These are phyloP conservation scores for Lentinula novae-zelandiae DNA, from an alignment of 1,284 basidiomycete species.

Conservation along the genomic window DNA sequence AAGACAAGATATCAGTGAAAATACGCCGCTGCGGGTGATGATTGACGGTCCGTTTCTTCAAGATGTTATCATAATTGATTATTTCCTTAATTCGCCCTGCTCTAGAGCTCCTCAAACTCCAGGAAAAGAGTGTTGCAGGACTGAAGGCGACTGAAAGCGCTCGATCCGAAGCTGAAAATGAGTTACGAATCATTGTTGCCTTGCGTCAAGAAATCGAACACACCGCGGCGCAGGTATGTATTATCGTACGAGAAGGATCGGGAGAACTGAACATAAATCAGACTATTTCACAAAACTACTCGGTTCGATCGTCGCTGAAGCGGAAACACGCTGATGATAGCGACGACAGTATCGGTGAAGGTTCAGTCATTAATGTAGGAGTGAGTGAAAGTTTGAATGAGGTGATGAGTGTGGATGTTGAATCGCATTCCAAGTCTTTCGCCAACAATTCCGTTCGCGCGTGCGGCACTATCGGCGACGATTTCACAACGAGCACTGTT, in stretches of 20 bases:
- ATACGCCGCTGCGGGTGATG: background rate
- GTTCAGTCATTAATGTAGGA: background rate
- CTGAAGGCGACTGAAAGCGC: constrained; percentile 28
- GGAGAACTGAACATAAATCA: background rate
- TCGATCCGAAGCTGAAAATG: constrained; percentile 23
- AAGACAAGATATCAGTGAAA: background rate
- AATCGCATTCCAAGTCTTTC: background rate
- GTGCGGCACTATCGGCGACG: background rate
- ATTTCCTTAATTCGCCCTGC: background rate
- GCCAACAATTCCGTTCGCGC: background rate
- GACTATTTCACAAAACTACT: constrained; percentile 4
- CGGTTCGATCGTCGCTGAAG: constrained; percentile 33
- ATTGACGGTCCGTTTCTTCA: background rate
- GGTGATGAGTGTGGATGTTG: background rate
- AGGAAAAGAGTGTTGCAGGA: constrained; percentile 28
- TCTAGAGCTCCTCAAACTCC: constrained; percentile 30
- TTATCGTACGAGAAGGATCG: background rate
- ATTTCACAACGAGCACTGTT: constrained; percentile 4
- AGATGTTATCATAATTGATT: background rate
- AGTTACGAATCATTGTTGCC: constrained; percentile 2
- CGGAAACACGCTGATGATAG: constrained; percentile 38
- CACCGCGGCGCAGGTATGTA: constrained; percentile 3
- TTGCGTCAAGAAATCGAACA: constrained; percentile 3
- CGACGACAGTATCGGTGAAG: constrained; percentile 14
- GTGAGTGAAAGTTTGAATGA: background rate